A percentile compares a stretch with the other conserved stretches of the same genome.
Conservation (phyloP, 1,139 yeast genomes). For the Candida sojae region DNA sequence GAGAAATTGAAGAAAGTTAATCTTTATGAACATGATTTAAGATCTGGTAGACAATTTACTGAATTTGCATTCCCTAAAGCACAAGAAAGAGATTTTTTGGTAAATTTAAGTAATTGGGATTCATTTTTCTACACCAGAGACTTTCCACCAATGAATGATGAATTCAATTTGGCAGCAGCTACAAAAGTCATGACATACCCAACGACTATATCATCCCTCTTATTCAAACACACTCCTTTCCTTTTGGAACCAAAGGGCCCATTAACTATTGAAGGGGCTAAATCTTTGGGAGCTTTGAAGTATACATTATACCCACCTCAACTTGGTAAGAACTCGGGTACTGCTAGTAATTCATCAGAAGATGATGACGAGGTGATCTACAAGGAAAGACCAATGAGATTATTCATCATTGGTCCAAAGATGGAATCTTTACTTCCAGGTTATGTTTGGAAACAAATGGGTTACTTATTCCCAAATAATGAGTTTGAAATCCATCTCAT, state of each 20-base stretch:
- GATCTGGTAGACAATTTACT: slow-evolving; percentile 92
- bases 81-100: slow-evolving; percentile 74
- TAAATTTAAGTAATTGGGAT: slow-evolving; percentile 89
- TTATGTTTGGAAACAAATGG: slow-evolving; percentile 93
- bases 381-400: slow-evolving; percentile 86
- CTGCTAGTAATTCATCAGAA: slow-evolving; percentile 31
- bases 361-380: slow-evolving; percentile 38
- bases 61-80: slow-evolving; percentile 90
- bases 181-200: slow-evolving; percentile 95
- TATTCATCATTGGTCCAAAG: slow-evolving; percentile 87
- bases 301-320: slow-evolving; percentile 84
- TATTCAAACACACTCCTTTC: slow-evolving; percentile 88
- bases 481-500: slow-evolving; percentile 86
- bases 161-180: slow-evolving; percentile 91
- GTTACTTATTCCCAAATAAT: slow-evolving; percentile 80
- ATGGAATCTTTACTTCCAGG: slow-evolving; percentile 94
- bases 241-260: slow-evolving; percentile 82
- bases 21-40: slow-evolving; percentile 89
- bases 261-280: slow-evolving; percentile 85
- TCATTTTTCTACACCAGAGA: slow-evolving; percentile 89
- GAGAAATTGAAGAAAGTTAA: slow-evolving; percentile 83
- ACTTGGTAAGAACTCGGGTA: slow-evolving; percentile 12
- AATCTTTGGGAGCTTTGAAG: slow-evolving; percentile 86
- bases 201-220: slow-evolving; percentile 77
- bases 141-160: slow-evolving; percentile 95